Evolutionary conservation across 106 monocot genomes (phyloP).

Genomic region (Dioscorea alata): DNA sequence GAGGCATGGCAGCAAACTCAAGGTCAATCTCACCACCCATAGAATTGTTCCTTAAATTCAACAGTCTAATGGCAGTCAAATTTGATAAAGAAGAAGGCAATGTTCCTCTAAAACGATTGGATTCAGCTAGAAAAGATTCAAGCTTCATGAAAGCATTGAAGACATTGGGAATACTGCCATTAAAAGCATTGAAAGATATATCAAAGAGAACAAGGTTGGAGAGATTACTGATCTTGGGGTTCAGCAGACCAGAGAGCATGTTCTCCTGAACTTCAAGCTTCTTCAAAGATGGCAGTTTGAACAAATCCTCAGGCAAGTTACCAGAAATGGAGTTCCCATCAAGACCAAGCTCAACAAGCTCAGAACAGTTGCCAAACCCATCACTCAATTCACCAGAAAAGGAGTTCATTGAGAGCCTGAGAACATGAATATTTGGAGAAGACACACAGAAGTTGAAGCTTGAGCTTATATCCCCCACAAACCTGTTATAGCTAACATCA

Average conservation of each 20-base stretch:
- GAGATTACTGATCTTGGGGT: constrained; percentile 30
- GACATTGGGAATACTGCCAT: constrained; percentile 36
- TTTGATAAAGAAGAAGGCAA: constrained; percentile 44
- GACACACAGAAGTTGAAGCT: constrained; percentile 25
- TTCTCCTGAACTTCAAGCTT: constrained; percentile 41
- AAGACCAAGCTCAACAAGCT: constrained; percentile 32
- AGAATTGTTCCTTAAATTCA: constrained; percentile 56
- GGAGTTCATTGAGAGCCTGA: constrained; percentile 36
- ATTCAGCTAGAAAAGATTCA: constrained; percentile 22
- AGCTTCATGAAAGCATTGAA: constrained; percentile 29
- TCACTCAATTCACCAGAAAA: constrained; percentile 36
- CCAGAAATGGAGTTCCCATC: constrained; percentile 45
- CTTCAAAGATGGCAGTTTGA: constrained; percentile 24
- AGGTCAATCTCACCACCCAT: constrained; percentile 38
- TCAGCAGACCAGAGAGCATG: constrained; percentile 30
- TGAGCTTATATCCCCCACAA: constrained; percentile 15
- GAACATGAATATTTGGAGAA: constrained; percentile 19
- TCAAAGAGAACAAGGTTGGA: constrained; percentile 43
- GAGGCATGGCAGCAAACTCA: constrained; percentile 17
- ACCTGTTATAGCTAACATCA: constrained; percentile 17
- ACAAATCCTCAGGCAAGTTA: constrained; percentile 38
- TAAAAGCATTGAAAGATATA: constrained; percentile 45
- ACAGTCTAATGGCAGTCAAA: constrained; percentile 15
- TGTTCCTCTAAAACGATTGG: constrained; percentile 28
- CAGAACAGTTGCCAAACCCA: constrained; percentile 39